A percentile compares a stretch with the other conserved stretches of the same genome.
Evolutionary conservation across 2,329 filamentous ascomycete genomes (phyloP).

Genomic region (Orbilia ellipsospora): DNA sequence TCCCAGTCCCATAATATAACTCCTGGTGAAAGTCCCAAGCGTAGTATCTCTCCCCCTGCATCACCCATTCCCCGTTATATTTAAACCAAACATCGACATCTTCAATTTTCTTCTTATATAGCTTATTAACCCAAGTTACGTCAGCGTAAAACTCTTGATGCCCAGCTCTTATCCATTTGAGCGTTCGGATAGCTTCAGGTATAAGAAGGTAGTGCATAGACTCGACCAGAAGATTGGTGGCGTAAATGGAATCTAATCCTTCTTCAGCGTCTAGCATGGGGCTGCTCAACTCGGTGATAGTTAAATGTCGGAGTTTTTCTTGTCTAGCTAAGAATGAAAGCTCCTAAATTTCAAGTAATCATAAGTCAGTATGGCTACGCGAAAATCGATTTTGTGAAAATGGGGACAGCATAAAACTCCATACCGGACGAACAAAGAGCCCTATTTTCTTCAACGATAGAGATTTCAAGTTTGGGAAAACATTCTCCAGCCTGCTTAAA

Average conservation of each 20-base stretch:
- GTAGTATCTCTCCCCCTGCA: slow-evolving; percentile 27
- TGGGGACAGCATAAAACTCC: neutral
- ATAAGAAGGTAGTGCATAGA: slow-evolving; percentile 27
- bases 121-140: neutral
- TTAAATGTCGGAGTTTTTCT: slow-evolving; percentile 1
- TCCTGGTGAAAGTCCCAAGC: slow-evolving; percentile 35
- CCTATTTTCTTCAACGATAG: neutral
- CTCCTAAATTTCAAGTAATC: neutral
- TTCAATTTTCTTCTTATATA: slow-evolving; percentile 2
- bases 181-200: neutral
- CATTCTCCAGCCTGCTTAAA: too few species aligned
- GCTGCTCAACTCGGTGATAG: slow-evolving; percentile 15
- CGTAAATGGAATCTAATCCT: slow-evolving; percentile 27
- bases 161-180: slow-evolving; percentile 24
- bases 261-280: slow-evolving; percentile 5
- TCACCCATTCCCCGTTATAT: neutral
- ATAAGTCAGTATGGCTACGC: neutral
- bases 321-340: neutral
- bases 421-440: slow-evolving; percentile 8
- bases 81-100: slow-evolving; percentile 36
- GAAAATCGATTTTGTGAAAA: neutral
- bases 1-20: slow-evolving; percentile 15
- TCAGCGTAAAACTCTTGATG: slow-evolving; percentile 18
- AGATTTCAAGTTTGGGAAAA: neutral
- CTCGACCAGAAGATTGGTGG: slow-evolving; percentile 19